Evolutionary conservation across 2,329 filamentous ascomycete species (phyloP).

Genomic region (Stemphylium vesicarium): DNA sequence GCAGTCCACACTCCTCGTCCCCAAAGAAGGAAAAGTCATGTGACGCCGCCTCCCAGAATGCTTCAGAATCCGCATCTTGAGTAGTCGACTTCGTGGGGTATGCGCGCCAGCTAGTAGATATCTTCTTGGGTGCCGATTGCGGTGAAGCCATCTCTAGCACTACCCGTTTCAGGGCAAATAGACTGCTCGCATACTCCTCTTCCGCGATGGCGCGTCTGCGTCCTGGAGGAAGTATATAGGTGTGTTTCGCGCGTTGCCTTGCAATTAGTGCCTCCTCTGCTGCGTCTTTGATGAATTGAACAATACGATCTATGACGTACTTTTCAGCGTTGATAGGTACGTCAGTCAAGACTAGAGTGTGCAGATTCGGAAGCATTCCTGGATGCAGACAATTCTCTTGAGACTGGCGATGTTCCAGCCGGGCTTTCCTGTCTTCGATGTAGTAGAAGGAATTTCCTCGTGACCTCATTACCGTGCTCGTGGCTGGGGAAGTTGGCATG

Average conservation of each 20-base stretch:
- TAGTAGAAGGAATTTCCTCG: conserved; percentile 33
- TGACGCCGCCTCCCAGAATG: conserved; percentile 64
- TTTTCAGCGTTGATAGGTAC: conserved; percentile 57
- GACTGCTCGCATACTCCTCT: conserved; percentile 55
- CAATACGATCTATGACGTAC: conserved; percentile 50
- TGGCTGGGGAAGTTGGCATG: neutral
- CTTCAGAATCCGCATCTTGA: conserved; percentile 65
- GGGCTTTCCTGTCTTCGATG: conserved; percentile 38
- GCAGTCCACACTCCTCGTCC: conserved; percentile 62
- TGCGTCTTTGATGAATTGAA: conserved; percentile 62
- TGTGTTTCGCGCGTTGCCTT: conserved; percentile 59
- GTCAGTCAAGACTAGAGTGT: conserved; percentile 63
- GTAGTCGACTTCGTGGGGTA: conserved; percentile 61
- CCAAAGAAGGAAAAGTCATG: conserved; percentile 68
- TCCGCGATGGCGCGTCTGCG: conserved; percentile 57
- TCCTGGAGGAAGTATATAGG: conserved; percentile 66
- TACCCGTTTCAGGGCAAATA: conserved; percentile 63
- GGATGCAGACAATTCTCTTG: conserved; percentile 56
- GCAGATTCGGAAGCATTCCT: conserved; percentile 60
- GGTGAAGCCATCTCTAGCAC: conserved; percentile 58
- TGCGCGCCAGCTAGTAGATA: conserved; percentile 54
- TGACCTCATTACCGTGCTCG: conserved; percentile 11
- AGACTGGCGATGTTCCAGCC: conserved; percentile 42
- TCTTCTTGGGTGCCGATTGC: conserved; percentile 35
- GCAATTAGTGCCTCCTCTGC: conserved; percentile 63